Evolutionary conservation across 305 asterid genomes (phyloP).

Genomic region (Euphrasia arctica): DNA sequence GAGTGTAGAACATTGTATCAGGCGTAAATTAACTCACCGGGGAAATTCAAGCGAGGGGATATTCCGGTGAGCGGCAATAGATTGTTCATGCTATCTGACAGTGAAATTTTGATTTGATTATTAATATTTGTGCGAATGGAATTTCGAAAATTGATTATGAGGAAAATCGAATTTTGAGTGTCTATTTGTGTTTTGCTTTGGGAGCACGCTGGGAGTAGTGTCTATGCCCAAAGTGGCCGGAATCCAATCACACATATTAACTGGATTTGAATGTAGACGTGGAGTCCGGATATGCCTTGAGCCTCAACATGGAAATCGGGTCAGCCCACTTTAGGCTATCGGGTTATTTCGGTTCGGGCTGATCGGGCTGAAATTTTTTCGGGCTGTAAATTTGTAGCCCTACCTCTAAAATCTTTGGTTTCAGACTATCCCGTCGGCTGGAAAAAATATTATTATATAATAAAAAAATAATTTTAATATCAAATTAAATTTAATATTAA

Average conservation of each 20-base stretch:
- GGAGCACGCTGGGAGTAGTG: conserved; percentile 43
- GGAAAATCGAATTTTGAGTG: conserved; percentile 13
- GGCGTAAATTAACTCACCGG: conserved; percentile 28
- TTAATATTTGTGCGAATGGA: not conserved
- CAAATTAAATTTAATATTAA: too few relatives aligned
- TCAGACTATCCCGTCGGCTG: too few relatives aligned
- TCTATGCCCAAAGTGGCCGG: conserved; percentile 39
- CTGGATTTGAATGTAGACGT: conserved; percentile 28
- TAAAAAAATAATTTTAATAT: too few relatives aligned
- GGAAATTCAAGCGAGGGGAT: conserved; percentile 20
- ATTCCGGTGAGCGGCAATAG: conserved; percentile 21
- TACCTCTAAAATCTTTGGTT: too few relatives aligned
- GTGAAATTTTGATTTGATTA: not conserved
- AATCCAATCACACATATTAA: conserved; percentile 38
- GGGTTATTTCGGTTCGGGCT: too few relatives aligned
- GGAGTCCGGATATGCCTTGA: conserved; percentile 40
- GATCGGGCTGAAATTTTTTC: too few relatives aligned
- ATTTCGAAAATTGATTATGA: not conserved
- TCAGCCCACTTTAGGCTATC: too few relatives aligned
- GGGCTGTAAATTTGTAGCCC: too few relatives aligned
- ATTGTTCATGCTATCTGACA: not conserved
- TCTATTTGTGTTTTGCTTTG: conserved; percentile 30
- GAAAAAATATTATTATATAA: too few relatives aligned
- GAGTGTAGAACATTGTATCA: not conserved
- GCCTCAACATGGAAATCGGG: too few relatives aligned